Conservation (phyloP, 176 grass and related monocot genomes). For the Eragrostis curvula region DNA sequence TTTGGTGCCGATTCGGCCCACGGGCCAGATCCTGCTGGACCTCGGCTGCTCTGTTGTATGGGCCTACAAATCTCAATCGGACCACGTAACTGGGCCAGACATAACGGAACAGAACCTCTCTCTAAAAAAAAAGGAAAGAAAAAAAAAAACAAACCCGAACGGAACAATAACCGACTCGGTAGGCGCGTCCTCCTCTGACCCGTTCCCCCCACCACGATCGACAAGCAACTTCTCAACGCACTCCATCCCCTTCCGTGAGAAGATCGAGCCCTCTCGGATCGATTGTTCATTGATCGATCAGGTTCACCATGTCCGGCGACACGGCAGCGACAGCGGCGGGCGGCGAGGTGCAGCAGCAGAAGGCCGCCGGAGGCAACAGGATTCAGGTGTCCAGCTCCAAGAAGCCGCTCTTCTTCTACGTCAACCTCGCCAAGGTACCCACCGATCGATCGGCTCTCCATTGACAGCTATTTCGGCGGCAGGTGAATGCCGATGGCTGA, state of each 20-base stretch:
- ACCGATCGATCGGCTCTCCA: background rate
- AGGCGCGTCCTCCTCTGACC: background rate
- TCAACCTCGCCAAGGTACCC: constrained; percentile 85
- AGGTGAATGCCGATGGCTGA: background rate
- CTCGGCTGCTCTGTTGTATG: background rate
- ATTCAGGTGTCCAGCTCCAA: constrained; percentile 87
- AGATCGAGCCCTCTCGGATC: background rate
- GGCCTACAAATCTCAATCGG: background rate
- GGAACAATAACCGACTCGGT: too few species aligned
- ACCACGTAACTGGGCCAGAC: too few species aligned
- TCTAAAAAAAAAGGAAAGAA: too few species aligned
- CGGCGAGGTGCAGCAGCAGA: constrained; percentile 27
- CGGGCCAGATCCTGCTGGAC: background rate
- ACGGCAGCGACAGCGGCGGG: background rate
- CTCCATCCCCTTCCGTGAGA: background rate
- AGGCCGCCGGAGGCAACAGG: constrained; percentile 53
- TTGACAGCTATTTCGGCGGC: background rate
- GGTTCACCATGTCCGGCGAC: constrained; percentile 26
- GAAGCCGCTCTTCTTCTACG: constrained; percentile 90
- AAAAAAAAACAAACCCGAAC: too few species aligned
- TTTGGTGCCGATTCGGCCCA: background rate
- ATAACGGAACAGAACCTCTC: background rate
- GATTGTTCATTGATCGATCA: background rate
- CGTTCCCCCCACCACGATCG: constrained; percentile 12
- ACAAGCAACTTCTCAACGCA: constrained; percentile 21